Evolutionary conservation across 2,329 filamentous ascomycete species (phyloP), one percentile per base, ranked within the genome.

Genomic region (Calycina herbarum): DNA sequence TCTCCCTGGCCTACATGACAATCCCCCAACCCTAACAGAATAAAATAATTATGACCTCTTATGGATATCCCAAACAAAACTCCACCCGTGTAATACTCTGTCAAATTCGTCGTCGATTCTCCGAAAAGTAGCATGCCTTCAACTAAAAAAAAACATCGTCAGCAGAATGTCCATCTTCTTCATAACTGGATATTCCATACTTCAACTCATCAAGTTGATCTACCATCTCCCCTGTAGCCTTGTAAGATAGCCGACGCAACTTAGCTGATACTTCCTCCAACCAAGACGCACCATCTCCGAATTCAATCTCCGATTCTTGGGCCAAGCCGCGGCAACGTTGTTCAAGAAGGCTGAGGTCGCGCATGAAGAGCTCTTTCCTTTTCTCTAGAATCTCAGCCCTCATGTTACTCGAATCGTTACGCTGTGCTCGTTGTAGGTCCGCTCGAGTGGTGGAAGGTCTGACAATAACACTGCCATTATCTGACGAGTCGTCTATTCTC

Each of bases 201-300:
- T 51, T 51, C 45, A 51, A 51, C 8, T 51, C 45, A 11, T 5
- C 10, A 15, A 54, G 48, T 27, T 54, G 48, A 54, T 54, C 48
- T 5, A 13, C 24, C 48, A 54, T 54, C 20, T 54, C 48, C 48
- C 48, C 48, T 13, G 48, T 54, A 27, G 48, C 48, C 20, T 54
- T 54, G n/a, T 54, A 54, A 27, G 48, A 54, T 24, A 54, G 4
- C 20, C 48, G 48, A 54, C 48, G 48, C 8, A 54, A 54, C 48
- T 54, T 54, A 27, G 48, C 48, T 27, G 48, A 54, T 27, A 54
- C 48, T 24, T 54, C 48, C 48, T 54, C 48, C 20, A 54, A 54
- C 48, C 48, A 54, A 27, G 48, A 24, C 20, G 20, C 48, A 24
- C 48, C 48, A 54, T 54, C 48, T 13, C 48, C 48, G 13, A 54